Conservation (phyloP, 2,329 filamentous ascomycete genomes). For the Thielaviopsis cerberus region DNA sequence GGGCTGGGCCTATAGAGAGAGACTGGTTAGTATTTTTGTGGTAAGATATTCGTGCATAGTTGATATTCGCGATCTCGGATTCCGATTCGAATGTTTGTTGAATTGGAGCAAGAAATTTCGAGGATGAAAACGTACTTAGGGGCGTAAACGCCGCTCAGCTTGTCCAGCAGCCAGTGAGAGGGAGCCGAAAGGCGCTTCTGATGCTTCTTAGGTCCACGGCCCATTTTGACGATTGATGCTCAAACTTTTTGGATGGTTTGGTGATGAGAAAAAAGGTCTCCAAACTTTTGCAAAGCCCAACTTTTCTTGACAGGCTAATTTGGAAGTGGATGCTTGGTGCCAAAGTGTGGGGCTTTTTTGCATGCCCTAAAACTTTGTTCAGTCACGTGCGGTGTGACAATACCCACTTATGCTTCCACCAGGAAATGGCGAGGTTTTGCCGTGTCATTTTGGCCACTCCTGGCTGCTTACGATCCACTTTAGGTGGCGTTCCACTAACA, state of each 20-base stretch:
- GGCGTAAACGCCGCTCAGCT: constrained; percentile 81
- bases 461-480: not conserved
- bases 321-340: not conserved
- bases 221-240: constrained; percentile 33
- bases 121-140: constrained; percentile 23
- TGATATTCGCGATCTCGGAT: not conserved
- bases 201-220: constrained; percentile 79
- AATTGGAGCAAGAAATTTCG: not conserved
- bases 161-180: constrained; percentile 99
- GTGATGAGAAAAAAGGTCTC: not conserved
- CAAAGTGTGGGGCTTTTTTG: not conserved
- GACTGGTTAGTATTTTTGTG: constrained; percentile 1
- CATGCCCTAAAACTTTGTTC: not conserved
- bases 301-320: not conserved
- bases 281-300: not conserved
- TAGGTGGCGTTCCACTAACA: not conserved
- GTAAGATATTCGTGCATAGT: not conserved
- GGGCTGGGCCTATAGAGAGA: constrained; percentile 33
- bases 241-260: constrained; percentile 13
- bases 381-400: not conserved
- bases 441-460: not conserved
- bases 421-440: not conserved
- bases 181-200: constrained; percentile 99
- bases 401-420: not conserved
- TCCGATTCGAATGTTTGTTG: not conserved